phyloP scores from a whole-genome alignment of 2,329 filamentous ascomycete species.

The Lachnellula subtilissima region DNA sequence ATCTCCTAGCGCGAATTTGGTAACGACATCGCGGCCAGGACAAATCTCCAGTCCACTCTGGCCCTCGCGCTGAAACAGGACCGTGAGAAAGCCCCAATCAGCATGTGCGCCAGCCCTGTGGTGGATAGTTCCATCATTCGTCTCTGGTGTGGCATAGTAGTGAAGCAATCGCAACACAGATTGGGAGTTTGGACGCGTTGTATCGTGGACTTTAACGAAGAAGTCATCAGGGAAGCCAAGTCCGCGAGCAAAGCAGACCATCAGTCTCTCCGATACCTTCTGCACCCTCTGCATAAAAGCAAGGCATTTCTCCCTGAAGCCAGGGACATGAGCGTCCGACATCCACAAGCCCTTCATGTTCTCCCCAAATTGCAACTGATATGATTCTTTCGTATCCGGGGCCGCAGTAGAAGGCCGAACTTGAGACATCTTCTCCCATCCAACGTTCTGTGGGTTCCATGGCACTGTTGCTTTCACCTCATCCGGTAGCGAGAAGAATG shows the following conservation, averaged over 20 bases:
- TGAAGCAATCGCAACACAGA: constrained; percentile 49
- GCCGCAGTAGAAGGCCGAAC: constrained; percentile 49
- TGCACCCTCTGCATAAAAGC: constrained; percentile 30
- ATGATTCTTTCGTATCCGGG: constrained; percentile 50
- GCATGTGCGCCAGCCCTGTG: constrained; percentile 57
- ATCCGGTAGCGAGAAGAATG: constrained; percentile 47
- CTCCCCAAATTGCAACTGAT: constrained; percentile 47
- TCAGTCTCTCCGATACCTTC: constrained; percentile 44
- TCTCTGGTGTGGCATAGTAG: constrained; percentile 43
- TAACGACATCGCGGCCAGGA: constrained; percentile 54
- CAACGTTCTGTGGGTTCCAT: constrained; percentile 3
- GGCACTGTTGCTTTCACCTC: constrained; percentile 44
- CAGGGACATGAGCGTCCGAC: constrained; percentile 32
- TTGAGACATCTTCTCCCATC: constrained; percentile 48
- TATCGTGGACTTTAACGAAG: constrained; percentile 47
- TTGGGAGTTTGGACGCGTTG: constrained; percentile 42
- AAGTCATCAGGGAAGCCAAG: constrained; percentile 48
- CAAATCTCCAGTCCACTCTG: constrained; percentile 59
- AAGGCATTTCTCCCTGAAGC: constrained; percentile 42
- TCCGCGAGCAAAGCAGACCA: constrained; percentile 48
- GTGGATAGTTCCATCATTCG: constrained; percentile 36
- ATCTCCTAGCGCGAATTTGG: constrained; percentile 52
- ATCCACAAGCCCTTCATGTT: constrained; percentile 24
- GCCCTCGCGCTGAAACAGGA: constrained; percentile 56
- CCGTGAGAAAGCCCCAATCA: constrained; percentile 56